Evolutionary conservation across 176 grass and related monocot species (phyloP), one percentile per base, ranked within the genome.

Genomic region (Secale cereale): DNA sequence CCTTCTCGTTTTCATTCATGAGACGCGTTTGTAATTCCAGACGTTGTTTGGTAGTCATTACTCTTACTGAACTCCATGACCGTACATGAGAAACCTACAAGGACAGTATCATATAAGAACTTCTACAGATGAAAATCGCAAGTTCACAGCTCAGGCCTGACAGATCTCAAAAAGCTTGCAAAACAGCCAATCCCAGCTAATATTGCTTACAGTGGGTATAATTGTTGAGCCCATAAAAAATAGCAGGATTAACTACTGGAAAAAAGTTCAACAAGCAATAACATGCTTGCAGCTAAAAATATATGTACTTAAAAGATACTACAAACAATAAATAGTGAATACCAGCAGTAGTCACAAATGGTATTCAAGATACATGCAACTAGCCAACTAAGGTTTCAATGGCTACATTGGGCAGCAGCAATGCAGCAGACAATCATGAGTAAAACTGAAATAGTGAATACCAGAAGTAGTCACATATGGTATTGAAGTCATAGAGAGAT

Each of bases 11-110:
- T 52, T 84, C 61, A 83, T 80, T 87, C 82, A 77, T 70, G 79
- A 98, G 27, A 78, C 65, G 87, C 25, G 88, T 83, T 65, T 93
- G 81, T 63, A 98, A 69, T 72, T 93, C 93, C 45, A 88, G 63
- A 26, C 91, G 83, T 78, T 98, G 93, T 50, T 95, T 91, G 77
- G 87, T 81, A 89, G 79, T 95, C 95, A 98, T 95, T 59, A 95
- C 89, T 88, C 91, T 91, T 83, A 91, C 26, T 85, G 91, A 90
- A 84, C 91, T 84, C 95, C 95, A 98, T 45, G 95, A 85, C 40
- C 93, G 93, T 59, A 48, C 82, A 76, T 83, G 88, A 87, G 74
- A 93, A 75, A 93, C 89, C 95, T 98, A 61, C 63, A 85, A 35
- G 23, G 23, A 86, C 22, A 22, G 37, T 65, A 17, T 65, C 27